Evolutionary conservation across 2,329 filamentous ascomycete species (phyloP).

Genomic region (Coniosporium tulheliwenetii): DNA sequence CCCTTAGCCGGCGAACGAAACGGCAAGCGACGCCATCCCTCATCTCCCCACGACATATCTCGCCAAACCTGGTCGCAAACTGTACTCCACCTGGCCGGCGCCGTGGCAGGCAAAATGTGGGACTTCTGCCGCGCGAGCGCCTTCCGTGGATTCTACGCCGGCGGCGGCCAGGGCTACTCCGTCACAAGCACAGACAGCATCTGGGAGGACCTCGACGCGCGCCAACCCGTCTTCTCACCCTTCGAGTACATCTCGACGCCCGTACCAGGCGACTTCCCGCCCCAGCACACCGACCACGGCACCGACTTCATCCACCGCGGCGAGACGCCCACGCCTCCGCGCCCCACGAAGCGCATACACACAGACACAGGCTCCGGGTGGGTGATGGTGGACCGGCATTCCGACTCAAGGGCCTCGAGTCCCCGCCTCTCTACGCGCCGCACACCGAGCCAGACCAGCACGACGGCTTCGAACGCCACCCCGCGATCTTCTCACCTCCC

Average conservation of each 20-base stretch:
- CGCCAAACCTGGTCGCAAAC: slow-evolving; percentile 34
- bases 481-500: slow-evolving; percentile 18
- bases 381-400: slow-evolving; percentile 31
- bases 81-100: slow-evolving; percentile 47
- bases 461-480: not conserved
- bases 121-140: slow-evolving; percentile 58
- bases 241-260: slow-evolving; percentile 20
- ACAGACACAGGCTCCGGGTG: slow-evolving; percentile 31
- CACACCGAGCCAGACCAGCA: not conserved
- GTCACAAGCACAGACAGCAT: slow-evolving; percentile 4
- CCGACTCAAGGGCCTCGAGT: slow-evolving; percentile 37
- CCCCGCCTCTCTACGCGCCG: slow-evolving; percentile 11
- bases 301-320: not conserved
- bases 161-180: slow-evolving; percentile 59
- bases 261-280: slow-evolving; percentile 33
- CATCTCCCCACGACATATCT: slow-evolving; percentile 11
- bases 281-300: slow-evolving; percentile 20
- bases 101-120: slow-evolving; percentile 63
- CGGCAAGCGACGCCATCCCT: slow-evolving; percentile 11
- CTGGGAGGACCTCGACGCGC: slow-evolving; percentile 14
- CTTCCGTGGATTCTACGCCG: slow-evolving; percentile 76
- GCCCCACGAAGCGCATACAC: slow-evolving; percentile 30
- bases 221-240: slow-evolving; percentile 12
- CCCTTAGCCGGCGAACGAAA: slow-evolving; percentile 19
- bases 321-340: slow-evolving; percentile 16